Conservation (phyloP, 148 eudicot species). For the Heliosperma pusillum region DNA sequence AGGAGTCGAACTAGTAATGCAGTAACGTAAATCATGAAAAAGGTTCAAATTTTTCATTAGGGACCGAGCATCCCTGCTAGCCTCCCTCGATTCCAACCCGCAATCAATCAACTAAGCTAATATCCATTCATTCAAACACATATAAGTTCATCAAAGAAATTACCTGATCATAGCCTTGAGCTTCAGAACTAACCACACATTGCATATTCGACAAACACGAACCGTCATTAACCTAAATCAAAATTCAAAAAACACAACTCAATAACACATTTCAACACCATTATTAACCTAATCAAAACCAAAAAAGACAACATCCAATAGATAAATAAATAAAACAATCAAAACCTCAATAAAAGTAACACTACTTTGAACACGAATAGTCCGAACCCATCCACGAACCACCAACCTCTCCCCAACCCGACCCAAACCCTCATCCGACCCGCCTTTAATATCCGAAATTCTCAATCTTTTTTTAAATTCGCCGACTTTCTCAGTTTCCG, state of each 20-base stretch:
- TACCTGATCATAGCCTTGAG: slow-evolving; percentile 98
- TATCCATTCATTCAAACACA: neutral
- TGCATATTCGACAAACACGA: slow-evolving; percentile 97
- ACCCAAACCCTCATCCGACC: slow-evolving; percentile 69
- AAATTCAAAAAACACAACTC: neutral
- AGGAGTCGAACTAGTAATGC: neutral
- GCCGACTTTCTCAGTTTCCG: slow-evolving; percentile 39
- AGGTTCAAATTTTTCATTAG: neutral
- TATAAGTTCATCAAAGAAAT: no score
- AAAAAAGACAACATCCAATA: no score
- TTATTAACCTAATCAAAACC: no score
- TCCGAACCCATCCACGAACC: slow-evolving; percentile 88
- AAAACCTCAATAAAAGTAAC: slow-evolving; percentile 89
- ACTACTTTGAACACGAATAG: slow-evolving; percentile 79
- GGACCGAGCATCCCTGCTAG: neutral
- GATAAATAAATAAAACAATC: no score
- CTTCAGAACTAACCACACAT: slow-evolving; percentile 86
- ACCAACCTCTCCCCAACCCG: slow-evolving; percentile 63
- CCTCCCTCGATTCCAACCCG: neutral
- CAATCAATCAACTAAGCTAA: neutral
- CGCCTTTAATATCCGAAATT: slow-evolving; percentile 71
- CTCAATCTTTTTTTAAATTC: slow-evolving; percentile 58
- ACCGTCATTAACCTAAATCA: slow-evolving; percentile 78
- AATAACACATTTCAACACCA: slow-evolving; percentile 1
- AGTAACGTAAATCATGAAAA: neutral